phyloP scores from a whole-genome alignment of 2,329 filamentous ascomycete genomes.

The Monosporascus ibericus region DNA sequence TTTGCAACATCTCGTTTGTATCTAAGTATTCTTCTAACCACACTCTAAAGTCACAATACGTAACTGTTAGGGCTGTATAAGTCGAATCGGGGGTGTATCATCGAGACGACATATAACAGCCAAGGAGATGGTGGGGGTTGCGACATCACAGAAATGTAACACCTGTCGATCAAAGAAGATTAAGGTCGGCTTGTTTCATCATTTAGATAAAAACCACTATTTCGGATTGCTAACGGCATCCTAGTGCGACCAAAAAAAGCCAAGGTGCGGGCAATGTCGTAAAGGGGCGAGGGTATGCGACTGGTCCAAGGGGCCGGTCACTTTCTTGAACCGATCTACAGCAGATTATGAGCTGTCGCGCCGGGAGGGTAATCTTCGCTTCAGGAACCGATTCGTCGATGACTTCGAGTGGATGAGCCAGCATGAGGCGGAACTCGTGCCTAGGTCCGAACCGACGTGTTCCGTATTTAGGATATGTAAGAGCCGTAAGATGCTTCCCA shows the following conservation, averaged over 20 bases:
- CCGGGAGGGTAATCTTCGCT: not conserved
- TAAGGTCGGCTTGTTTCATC: slow-evolving; percentile 8
- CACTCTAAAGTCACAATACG: too few species aligned
- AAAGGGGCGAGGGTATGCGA: slow-evolving; percentile 13
- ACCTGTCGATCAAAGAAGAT: slow-evolving; percentile 16
- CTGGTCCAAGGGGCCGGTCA: slow-evolving; percentile 8
- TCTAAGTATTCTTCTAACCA: too few species aligned
- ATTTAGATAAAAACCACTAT: not conserved
- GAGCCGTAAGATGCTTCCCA: not conserved
- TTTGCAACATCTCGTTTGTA: too few species aligned
- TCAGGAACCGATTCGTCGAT: slow-evolving; percentile 1
- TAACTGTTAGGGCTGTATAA: not conserved
- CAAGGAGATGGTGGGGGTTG: slow-evolving; percentile 12
- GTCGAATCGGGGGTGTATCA: not conserved
- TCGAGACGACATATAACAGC: not conserved
- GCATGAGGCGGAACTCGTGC: not conserved
- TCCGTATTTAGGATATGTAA: not conserved
- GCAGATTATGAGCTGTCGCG: slow-evolving; percentile 2
- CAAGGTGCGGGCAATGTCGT: slow-evolving; percentile 13
- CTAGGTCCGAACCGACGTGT: not conserved
- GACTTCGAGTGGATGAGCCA: not conserved
- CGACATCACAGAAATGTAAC: slow-evolving; percentile 13
- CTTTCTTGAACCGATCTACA: slow-evolving; percentile 12
- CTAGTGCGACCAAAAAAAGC: slow-evolving; percentile 14
- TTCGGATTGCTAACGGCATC: not conserved